Evolutionary conservation across 2,329 filamentous ascomycete genomes (phyloP).

Genomic region (Aureobasidium namibiae): DNA sequence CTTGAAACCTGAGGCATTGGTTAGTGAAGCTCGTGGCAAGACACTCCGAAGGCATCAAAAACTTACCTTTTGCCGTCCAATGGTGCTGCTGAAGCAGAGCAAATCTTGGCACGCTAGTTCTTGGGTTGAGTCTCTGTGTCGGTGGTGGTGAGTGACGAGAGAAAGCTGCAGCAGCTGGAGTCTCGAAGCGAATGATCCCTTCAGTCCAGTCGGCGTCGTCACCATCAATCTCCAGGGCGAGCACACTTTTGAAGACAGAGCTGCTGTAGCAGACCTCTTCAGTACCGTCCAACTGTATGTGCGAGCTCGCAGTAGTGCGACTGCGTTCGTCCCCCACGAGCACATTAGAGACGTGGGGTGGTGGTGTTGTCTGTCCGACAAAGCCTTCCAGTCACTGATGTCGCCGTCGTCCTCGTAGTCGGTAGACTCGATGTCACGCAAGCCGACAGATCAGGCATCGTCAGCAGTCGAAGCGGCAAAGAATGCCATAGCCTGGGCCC

Average conservation of each 20-base stretch:
- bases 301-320: conserved; percentile 22
- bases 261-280: background rate
- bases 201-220: background rate
- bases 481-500: too few relatives aligned
- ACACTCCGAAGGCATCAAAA: too few relatives aligned
- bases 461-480: conserved; percentile 13
- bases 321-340: conserved; percentile 68
- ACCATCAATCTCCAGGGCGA: background rate
- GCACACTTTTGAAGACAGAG: background rate
- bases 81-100: too few relatives aligned
- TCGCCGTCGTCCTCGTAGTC: conserved; percentile 46
- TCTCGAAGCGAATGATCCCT: too few relatives aligned
- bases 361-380: conserved; percentile 66
- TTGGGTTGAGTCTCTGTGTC: too few relatives aligned
- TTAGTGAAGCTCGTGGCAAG: too few relatives aligned
- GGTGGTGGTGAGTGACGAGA: too few relatives aligned
- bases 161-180: too few relatives aligned
- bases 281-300: background rate
- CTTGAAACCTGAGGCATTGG: too few relatives aligned
- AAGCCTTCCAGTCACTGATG: conserved; percentile 57
- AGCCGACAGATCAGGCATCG: conserved; percentile 13
- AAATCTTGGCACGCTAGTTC: too few relatives aligned
- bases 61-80: too few relatives aligned
- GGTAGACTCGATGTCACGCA: conserved; percentile 22
- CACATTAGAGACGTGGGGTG: conserved; percentile 85